Percentiles rank a stretch among this genome's conserved stretches.
These are phyloP conservation scores for Sungouiozyma ichnusensis DNA, from an alignment of 805 yeast genomes.

Conservation along the genomic window DNA sequence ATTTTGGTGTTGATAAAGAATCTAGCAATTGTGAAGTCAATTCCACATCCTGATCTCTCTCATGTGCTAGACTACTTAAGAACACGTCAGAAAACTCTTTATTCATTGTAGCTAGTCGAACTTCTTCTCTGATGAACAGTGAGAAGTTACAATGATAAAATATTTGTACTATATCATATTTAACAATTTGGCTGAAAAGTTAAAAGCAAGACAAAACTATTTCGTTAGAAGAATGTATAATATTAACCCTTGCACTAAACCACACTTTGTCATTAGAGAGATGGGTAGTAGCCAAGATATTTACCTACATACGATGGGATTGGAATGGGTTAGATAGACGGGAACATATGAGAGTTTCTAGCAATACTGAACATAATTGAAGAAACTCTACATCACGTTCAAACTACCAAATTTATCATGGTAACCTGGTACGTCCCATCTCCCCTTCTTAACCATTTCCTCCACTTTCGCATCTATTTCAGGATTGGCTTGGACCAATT, in stretches of 20 bases:
- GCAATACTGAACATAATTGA: too few relatives aligned
- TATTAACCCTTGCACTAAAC: not conserved
- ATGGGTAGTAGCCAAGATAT: not conserved
- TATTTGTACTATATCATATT: not conserved
- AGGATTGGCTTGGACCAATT: conserved; percentile 90
- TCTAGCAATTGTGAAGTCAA: conserved; percentile 36
- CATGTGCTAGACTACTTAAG: conserved; percentile 34
- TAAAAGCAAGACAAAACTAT: too few relatives aligned
- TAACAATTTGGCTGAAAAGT: too few relatives aligned
- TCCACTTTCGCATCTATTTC: conserved; percentile 93
- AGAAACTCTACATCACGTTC: conserved; percentile 59
- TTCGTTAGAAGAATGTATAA: conserved; percentile 1
- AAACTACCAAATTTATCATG: conserved; percentile 96
- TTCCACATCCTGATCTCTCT: conserved; percentile 43
- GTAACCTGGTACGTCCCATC: conserved; percentile 97
- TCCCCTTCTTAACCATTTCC: conserved; percentile 92
- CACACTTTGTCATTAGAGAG: not conserved
- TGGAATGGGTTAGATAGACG: not conserved
- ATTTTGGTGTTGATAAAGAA: conserved; percentile 46
- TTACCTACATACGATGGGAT: not conserved
- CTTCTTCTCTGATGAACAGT: too few relatives aligned
- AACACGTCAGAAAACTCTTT: conserved; percentile 31
- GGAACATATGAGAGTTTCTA: too few relatives aligned
- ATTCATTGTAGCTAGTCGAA: conserved; percentile 9
- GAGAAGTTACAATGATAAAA: not conserved